Base-by-base conservation (phyloP, 2,329 filamentous ascomycete species). In the Moelleriella libera region DNA sequence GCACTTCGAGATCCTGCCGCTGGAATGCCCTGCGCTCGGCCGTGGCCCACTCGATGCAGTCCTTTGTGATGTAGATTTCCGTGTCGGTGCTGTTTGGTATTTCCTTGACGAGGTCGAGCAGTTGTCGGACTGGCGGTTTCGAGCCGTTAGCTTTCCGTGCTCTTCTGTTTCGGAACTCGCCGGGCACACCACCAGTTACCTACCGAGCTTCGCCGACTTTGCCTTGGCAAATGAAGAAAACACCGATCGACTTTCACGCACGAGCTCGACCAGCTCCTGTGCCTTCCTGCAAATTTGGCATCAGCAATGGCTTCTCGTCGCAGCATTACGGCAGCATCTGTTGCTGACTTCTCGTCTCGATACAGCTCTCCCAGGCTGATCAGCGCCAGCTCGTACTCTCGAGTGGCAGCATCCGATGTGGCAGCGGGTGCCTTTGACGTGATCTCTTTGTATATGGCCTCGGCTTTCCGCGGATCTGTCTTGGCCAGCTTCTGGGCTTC, bases 41-140 rank as follows among this genome's bases (percentile, higher is more conserved):
- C 47, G 90, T 87, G 45, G 92, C 92, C 92, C 92, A 98, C 71
- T 97, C 90, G 80, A 98, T 98, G 72, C 88, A 97, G 69, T 92
- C 95, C 70, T 95, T 95, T 61, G 92, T 98, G 59, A 96, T 88
- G 64, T 82, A 72, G 65, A 95, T 88, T 71, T 98, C 92, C 63
- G 83, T 86, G 64, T 98, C 92, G 72, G 85, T 85, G 58, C 88
- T 92, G 69, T 96, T 85, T 60, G 94, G 92, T 58, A 97, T 96
- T 60, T 85, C 79, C 59, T 85, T 81, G 74, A 97, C 92, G 65
- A 96, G 82, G 67, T 98, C 92, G 65, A 98, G 85, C 30, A 98
- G 81, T 69, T 96, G 88, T 58, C 92, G 90, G 57, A 98, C 92
- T 96, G 56, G 52, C 47, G 45, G 47, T 42, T 30, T 46, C 42